These are phyloP conservation scores for Petunia hybrid DNA, from an alignment of 305 asterid genomes.

Conservation along the genomic window DNA sequence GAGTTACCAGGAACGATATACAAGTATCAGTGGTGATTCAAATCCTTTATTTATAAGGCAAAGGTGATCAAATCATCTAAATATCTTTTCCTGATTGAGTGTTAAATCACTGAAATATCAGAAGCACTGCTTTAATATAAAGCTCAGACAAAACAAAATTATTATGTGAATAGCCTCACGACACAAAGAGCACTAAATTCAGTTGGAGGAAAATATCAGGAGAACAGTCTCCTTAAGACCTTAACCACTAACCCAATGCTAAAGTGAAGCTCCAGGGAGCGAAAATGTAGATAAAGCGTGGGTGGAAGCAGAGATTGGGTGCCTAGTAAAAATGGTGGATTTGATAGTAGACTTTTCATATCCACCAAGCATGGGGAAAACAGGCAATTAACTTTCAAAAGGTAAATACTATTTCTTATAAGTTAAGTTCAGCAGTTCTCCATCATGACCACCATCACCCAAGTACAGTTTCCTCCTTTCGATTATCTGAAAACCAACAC, in stretches of 20 bases:
- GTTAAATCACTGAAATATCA: slow-evolving; percentile 1
- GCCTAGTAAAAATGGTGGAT: slow-evolving; percentile 15
- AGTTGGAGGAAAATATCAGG: background rate
- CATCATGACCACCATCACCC: background rate
- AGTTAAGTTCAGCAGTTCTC: slow-evolving; percentile 17
- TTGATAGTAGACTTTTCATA: background rate
- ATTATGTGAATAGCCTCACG: background rate
- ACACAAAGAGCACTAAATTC: background rate
- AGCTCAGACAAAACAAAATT: slow-evolving; percentile 5
- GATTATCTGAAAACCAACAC: slow-evolving; percentile 15
- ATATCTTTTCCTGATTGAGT: background rate
- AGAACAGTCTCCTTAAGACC: background rate
- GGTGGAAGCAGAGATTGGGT: background rate
- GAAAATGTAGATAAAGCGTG: background rate
- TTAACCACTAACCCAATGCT: background rate
- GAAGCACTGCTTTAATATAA: slow-evolving; percentile 9
- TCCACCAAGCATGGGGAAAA: background rate
- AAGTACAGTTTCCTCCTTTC: background rate
- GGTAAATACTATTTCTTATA: background rate
- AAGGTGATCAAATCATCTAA: slow-evolving; percentile 4
- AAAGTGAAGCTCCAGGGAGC: slow-evolving; percentile 7
- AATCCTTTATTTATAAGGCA: background rate
- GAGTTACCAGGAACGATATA: background rate
- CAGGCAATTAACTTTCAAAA: background rate
- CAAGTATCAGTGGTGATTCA: background rate